Evolutionary conservation across 768 basidiomycete genomes (phyloP).

Genomic region (Pulveroboletus sp.): DNA sequence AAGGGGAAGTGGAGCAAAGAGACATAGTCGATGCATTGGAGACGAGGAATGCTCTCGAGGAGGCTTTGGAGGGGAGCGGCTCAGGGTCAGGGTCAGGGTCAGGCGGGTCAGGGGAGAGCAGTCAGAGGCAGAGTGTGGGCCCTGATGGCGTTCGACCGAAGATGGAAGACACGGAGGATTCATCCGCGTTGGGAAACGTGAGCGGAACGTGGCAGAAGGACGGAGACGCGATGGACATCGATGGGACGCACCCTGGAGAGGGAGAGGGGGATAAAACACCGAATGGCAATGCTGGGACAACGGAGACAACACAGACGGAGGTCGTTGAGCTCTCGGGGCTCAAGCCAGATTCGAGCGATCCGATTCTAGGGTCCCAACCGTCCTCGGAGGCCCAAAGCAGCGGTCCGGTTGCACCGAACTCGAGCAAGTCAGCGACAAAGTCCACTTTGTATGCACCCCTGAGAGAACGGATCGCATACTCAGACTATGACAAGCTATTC

Average conservation of each 20-base stretch:
- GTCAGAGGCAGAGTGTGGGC: slow-evolving; percentile 31
- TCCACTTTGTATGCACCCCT: slow-evolving; percentile 50
- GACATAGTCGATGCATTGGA: slow-evolving; percentile 60
- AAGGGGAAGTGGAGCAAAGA: slow-evolving; percentile 52
- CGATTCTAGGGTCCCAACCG: slow-evolving; percentile 42
- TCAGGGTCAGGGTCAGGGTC: slow-evolving; percentile 22
- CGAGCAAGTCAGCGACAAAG: slow-evolving; percentile 41
- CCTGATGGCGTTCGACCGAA: slow-evolving; percentile 38
- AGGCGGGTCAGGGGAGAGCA: slow-evolving; percentile 33
- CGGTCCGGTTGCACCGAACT: slow-evolving; percentile 4
- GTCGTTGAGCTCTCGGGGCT: slow-evolving; percentile 35
- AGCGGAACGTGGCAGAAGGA: slow-evolving; percentile 18
- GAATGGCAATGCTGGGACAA: slow-evolving; percentile 7
- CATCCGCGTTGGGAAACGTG: slow-evolving; percentile 35
- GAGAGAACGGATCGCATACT: slow-evolving; percentile 52
- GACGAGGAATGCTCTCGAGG: slow-evolving; percentile 50
- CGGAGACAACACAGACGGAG: slow-evolving; percentile 27
- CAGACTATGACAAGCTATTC: slow-evolving; percentile 44
- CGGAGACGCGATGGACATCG: slow-evolving; percentile 35
- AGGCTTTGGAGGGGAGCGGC: slow-evolving; percentile 46
- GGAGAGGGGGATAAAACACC: slow-evolving; percentile 24
- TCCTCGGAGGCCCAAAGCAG: slow-evolving; percentile 36
- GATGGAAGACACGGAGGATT: slow-evolving; percentile 56
- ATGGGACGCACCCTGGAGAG: slow-evolving; percentile 19
- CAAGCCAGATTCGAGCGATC: slow-evolving; percentile 55